Evolutionary conservation across 2,329 filamentous ascomycete genomes (phyloP).

Genomic region (Pseudogymnoascus sp.): DNA sequence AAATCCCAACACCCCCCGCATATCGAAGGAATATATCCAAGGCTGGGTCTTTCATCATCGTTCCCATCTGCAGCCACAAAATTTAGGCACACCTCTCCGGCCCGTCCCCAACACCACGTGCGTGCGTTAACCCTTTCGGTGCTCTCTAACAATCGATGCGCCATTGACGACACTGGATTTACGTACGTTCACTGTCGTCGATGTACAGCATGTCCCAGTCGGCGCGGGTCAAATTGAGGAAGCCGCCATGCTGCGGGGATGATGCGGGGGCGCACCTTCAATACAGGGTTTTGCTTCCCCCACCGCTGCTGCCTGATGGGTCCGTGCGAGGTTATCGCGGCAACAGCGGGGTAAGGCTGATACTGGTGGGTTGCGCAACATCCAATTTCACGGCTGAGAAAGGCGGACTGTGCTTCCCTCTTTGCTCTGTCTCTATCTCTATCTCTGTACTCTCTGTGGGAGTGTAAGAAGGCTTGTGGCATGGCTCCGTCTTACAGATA

Average conservation of each 20-base stretch:
- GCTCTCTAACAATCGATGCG: not conserved
- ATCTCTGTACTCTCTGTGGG: not conserved
- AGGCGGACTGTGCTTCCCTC: not conserved
- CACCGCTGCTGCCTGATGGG: not conserved
- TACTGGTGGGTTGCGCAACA: not conserved
- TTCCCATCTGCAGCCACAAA: not conserved
- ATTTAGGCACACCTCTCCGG: not conserved
- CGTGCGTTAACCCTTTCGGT: not conserved
- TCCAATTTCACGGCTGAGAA: not conserved
- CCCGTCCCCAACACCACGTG: not conserved
- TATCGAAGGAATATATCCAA: not conserved
- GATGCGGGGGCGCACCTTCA: not conserved
- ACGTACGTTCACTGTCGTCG: too few species aligned
- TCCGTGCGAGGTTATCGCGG: not conserved
- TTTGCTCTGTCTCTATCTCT: too few species aligned
- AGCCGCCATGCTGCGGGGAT: not conserved
- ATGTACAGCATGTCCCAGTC: not conserved
- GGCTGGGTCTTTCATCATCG: not conserved
- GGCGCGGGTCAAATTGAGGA: not conserved
- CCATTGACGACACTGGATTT: not conserved
- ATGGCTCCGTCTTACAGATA: not conserved
- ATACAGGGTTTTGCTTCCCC: not conserved
- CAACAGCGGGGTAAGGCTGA: not conserved
- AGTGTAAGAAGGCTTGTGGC: not conserved
- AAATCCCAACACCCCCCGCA: not conserved